These are phyloP conservation scores for Saccharomycopsis malanga DNA, from an alignment of 805 yeast genomes.

Conservation along the genomic window DNA sequence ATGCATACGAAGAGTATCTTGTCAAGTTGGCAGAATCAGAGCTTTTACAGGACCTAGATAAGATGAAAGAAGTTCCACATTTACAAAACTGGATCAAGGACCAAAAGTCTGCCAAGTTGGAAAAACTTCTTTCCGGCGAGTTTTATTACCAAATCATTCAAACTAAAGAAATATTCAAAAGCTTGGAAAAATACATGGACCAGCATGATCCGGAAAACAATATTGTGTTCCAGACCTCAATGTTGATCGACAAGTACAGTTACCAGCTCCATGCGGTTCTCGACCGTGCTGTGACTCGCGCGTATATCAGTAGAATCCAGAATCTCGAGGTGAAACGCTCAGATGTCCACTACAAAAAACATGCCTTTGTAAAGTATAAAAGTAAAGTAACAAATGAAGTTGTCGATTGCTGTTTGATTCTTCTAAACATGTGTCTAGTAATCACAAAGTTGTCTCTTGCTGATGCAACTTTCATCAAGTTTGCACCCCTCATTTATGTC, in stretches of 20 bases:
- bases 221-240: conserved; percentile 17
- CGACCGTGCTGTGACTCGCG: conserved; percentile 16
- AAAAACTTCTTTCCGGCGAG: conserved; percentile 15
- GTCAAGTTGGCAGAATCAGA: conserved; percentile 16
- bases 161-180: conserved; percentile 19
- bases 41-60: conserved; percentile 18
- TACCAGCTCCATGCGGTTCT: conserved; percentile 14
- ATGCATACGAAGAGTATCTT: conserved; percentile 17
- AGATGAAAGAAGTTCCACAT: conserved; percentile 9
- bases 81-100: conserved; percentile 16
- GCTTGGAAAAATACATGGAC: conserved; percentile 12
- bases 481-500: conserved; percentile 17
- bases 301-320: conserved; percentile 15
- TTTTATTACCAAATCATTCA: conserved; percentile 20
- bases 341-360: conserved; percentile 18
- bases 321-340: conserved; percentile 17
- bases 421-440: conserved; percentile 17
- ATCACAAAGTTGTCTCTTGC: conserved; percentile 13
- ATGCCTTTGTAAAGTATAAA: conserved; percentile 19
- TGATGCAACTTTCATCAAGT: conserved; percentile 9
- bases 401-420: conserved; percentile 17
- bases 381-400: conserved; percentile 15
- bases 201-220: conserved; percentile 15
- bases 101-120: conserved; percentile 17
- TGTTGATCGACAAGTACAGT: conserved; percentile 14